These are phyloP conservation scores for Bjerkandera adusta DNA, from an alignment of 1,284 basidiomycete genomes.

Conservation along the genomic window DNA sequence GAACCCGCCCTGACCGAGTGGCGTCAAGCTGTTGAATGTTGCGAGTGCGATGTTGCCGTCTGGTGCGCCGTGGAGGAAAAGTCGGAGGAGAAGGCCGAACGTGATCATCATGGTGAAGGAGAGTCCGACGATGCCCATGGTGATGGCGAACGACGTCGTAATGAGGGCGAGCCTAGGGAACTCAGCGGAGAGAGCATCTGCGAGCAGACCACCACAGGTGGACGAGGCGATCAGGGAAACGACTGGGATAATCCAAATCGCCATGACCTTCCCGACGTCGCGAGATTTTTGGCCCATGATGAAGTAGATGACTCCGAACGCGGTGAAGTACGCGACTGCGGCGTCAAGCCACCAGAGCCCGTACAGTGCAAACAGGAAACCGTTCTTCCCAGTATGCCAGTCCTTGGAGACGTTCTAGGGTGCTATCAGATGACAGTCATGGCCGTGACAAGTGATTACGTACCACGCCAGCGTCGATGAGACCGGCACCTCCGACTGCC, in stretches of 20 bases:
- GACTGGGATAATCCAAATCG: constrained; percentile 57
- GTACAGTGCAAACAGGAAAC: constrained; percentile 47
- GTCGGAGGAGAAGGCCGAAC: constrained; percentile 39
- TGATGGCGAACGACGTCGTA: constrained; percentile 49
- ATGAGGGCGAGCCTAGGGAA: constrained; percentile 40
- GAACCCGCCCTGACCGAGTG: constrained; percentile 49
- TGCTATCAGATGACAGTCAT: background rate
- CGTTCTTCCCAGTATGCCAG: constrained; percentile 33
- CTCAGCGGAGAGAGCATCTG: constrained; percentile 34
- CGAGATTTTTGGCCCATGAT: constrained; percentile 48
- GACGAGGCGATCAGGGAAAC: constrained; percentile 56
- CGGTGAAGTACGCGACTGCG: constrained; percentile 40
- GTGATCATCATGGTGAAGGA: constrained; percentile 48
- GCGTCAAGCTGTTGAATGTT: constrained; percentile 42
- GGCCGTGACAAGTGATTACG: background rate
- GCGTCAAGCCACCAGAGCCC: constrained; percentile 59
- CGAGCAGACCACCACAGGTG: constrained; percentile 50
- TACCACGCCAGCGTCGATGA: constrained; percentile 29
- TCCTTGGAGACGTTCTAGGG: constrained; percentile 23
- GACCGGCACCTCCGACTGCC: constrained; percentile 54
- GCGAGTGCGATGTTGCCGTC: constrained; percentile 41
- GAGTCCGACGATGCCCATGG: constrained; percentile 52
- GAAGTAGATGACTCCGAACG: constrained; percentile 50
- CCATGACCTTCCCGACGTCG: constrained; percentile 37
- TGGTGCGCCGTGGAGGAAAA: constrained; percentile 39